Evolutionary conservation across 1,284 basidiomycete genomes (phyloP).

Genomic region (Exobasidium rhododendri): DNA sequence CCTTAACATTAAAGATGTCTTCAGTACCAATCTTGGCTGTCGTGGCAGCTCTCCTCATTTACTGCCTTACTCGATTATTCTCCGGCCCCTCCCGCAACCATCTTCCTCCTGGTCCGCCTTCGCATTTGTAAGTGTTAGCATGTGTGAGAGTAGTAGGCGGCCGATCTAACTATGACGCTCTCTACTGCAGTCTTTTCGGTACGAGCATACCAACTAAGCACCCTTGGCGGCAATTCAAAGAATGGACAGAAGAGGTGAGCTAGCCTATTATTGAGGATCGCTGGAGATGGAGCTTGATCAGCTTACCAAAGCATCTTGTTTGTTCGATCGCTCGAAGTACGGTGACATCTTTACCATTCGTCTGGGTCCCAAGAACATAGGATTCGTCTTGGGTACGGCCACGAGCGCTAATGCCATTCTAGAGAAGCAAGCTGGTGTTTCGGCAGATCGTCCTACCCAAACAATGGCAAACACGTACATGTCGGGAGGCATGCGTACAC

Average conservation of each 20-base stretch:
- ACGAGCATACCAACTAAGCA: conserved; percentile 18
- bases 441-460: conserved; percentile 20
- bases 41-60: too few species aligned
- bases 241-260: conserved; percentile 20
- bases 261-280: too few species aligned
- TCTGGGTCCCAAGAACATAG: conserved; percentile 11
- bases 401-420: conserved; percentile 23
- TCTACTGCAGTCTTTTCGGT: neutral
- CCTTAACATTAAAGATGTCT: too few species aligned
- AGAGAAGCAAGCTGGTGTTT: conserved; percentile 15
- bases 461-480: conserved; percentile 34
- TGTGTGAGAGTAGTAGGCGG: too few species aligned
- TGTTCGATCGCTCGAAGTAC: conserved; percentile 13
- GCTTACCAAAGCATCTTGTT: too few species aligned
- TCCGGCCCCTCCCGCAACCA: neutral
- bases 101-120: conserved; percentile 4
- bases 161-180: neutral
- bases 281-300: too few species aligned
- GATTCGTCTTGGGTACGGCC: conserved; percentile 24
- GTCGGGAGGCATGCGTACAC: conserved; percentile 30
- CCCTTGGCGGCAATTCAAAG: conserved; percentile 22
- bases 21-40: too few species aligned
- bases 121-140: neutral
- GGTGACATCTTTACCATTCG: conserved; percentile 25
- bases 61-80: neutral